phyloP scores from a whole-genome alignment of 139 green algal species.

The Chlamydomonas schloesseri region DNA sequence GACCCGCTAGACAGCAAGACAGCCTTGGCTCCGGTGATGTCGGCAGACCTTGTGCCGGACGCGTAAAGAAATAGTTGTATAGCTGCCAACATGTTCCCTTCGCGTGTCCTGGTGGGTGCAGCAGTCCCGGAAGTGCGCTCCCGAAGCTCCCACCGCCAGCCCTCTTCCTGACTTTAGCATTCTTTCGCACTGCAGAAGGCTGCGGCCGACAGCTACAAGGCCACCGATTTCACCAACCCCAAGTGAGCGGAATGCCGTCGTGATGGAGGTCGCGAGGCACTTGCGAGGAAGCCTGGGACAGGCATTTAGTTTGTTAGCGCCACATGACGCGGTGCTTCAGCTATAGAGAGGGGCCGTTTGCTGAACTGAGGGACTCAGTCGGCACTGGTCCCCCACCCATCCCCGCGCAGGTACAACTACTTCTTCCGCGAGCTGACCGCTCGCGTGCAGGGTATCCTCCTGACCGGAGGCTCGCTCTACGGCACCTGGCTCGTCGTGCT shows the following conservation, averaged over 20 bases:
- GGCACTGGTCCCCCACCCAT: too few species aligned
- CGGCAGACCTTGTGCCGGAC: too few species aligned
- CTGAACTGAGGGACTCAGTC: too few species aligned
- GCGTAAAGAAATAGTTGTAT: too few species aligned
- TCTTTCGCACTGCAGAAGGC: neutral
- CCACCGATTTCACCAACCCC: constrained; percentile 31
- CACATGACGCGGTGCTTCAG: too few species aligned
- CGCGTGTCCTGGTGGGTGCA: constrained; percentile 19
- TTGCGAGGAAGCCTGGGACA: too few species aligned
- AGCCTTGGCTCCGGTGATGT: too few species aligned
- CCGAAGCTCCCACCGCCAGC: neutral
- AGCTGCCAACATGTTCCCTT: constrained; percentile 11
- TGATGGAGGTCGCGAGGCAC: too few species aligned
- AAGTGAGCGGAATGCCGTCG: constrained; percentile 1
- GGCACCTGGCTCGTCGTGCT: constrained; percentile 10
- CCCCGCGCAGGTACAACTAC: constrained; percentile 46
- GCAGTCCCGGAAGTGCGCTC: neutral
- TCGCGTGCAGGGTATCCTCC: constrained; percentile 1
- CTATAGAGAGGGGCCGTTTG: too few species aligned
- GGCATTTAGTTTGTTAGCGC: too few species aligned
- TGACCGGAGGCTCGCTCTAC: constrained; percentile 21
- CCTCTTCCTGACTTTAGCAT: neutral
- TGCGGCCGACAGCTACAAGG: constrained; percentile 37
- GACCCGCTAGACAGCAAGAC: too few species aligned
- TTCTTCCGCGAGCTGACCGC: constrained; percentile 26